phyloP scores from a whole-genome alignment of 2,329 filamentous ascomycete genomes.

The Thelonectria olida region DNA sequence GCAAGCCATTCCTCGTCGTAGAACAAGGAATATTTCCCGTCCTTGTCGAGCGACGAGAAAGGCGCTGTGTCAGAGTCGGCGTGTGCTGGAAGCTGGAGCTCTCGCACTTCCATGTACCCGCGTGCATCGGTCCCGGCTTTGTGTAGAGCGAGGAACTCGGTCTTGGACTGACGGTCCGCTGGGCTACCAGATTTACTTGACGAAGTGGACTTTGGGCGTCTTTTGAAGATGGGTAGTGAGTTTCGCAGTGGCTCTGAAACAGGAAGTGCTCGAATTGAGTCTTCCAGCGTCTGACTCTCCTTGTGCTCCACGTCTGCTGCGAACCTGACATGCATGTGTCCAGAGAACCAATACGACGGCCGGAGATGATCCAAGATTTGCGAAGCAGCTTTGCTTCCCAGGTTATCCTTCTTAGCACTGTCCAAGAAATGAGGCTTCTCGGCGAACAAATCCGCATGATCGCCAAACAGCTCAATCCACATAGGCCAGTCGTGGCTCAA shows the following conservation, averaged over 20 bases:
- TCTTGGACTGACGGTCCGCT: slow-evolving; percentile 74
- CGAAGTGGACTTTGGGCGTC: background rate
- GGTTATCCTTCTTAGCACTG: slow-evolving; percentile 76
- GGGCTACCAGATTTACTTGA: slow-evolving; percentile 59
- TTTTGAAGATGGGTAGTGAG: slow-evolving; percentile 14
- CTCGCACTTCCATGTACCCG: slow-evolving; percentile 73
- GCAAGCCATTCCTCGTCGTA: slow-evolving; percentile 97
- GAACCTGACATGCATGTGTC: slow-evolving; percentile 90
- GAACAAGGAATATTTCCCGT: slow-evolving; percentile 57
- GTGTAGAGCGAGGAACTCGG: slow-evolving; percentile 87
- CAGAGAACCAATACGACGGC: slow-evolving; percentile 89
- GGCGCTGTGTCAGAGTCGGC: slow-evolving; percentile 2
- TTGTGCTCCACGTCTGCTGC: slow-evolving; percentile 68
- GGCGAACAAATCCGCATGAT: slow-evolving; percentile 71
- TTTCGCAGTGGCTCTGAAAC: slow-evolving; percentile 4
- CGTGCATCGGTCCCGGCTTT: slow-evolving; percentile 88
- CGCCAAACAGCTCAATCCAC: slow-evolving; percentile 79
- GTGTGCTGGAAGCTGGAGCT: slow-evolving; percentile 49
- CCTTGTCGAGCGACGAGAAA: slow-evolving; percentile 50
- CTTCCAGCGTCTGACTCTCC: slow-evolving; percentile 41
- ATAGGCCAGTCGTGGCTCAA: slow-evolving; percentile 96
- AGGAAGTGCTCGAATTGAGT: background rate
- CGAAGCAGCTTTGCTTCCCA: slow-evolving; percentile 84
- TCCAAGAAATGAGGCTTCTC: slow-evolving; percentile 77
- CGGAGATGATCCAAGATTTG: slow-evolving; percentile 81